Conservation (phyloP, 1,284 basidiomycete species). For the Boletus hoseneyae region DNA sequence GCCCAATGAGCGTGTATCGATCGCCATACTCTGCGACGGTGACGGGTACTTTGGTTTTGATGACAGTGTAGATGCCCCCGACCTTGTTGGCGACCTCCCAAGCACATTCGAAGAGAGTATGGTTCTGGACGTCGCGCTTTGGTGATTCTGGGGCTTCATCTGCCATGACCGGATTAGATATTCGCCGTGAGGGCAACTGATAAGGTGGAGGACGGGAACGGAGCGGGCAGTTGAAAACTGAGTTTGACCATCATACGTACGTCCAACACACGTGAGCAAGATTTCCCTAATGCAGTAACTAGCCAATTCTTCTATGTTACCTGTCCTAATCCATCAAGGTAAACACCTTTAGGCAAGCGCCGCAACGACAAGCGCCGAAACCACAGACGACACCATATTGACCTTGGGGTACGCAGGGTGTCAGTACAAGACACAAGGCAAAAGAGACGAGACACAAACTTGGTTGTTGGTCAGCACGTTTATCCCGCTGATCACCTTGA, state of each 20-base stretch:
- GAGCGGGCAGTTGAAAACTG: not conserved
- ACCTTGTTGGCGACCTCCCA: conserved; percentile 98
- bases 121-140: conserved; percentile 73
- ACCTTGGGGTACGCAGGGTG: conserved; percentile 30
- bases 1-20: conserved; percentile 91
- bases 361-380: conserved; percentile 39
- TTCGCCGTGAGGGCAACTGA: not conserved
- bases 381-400: conserved; percentile 43
- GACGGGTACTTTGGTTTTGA: conserved; percentile 98
- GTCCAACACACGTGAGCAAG: conserved; percentile 10
- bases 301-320: too few relatives aligned
- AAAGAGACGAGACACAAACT: conserved; percentile 36
- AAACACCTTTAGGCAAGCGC: conserved; percentile 16
- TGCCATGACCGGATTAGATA: conserved; percentile 18
- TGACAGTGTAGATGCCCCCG: conserved; percentile 98
- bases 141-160: conserved; percentile 23
- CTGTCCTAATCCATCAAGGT: too few relatives aligned
- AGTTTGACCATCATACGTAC: too few relatives aligned
- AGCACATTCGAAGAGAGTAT: conserved; percentile 84
- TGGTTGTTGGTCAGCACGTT: conserved; percentile 82
- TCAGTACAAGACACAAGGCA: conserved; percentile 1
- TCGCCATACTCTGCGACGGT: conserved; percentile 92
- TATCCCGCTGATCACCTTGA: conserved; percentile 66
- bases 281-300: conserved; percentile 15
- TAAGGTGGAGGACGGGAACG: not conserved